phyloP scores from a whole-genome alignment of 2,329 filamentous ascomycete genomes.

The Colletotrichum sp. region DNA sequence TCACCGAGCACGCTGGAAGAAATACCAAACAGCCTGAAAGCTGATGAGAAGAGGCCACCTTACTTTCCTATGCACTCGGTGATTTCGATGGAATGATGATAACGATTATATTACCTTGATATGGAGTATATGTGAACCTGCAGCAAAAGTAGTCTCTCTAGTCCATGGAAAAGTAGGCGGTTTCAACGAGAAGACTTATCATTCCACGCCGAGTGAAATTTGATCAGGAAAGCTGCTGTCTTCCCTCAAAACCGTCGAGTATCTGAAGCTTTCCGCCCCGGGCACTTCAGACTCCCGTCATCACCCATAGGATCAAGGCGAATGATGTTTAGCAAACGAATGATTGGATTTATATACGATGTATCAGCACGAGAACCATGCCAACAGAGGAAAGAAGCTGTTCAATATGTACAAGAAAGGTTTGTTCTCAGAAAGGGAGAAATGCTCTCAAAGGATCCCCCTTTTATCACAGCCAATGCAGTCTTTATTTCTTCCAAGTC shows the following conservation, averaged over 20 bases:
- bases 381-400: background rate
- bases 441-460: background rate
- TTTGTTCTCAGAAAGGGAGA: background rate
- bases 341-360: slow-evolving; percentile 19
- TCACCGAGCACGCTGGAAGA: background rate
- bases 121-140: background rate
- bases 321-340: background rate
- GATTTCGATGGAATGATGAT: background rate
- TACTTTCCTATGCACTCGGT: background rate
- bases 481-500: background rate
- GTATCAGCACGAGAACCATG: background rate
- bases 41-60: background rate
- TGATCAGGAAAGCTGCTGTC: background rate
- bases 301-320: background rate
- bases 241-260: fast-evolving
- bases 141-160: background rate
- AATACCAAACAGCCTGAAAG: fast-evolving
- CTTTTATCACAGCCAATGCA: slow-evolving; percentile 1
- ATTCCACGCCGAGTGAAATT: background rate
- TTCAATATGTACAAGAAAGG: slow-evolving; percentile 15
- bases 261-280: fast-evolving
- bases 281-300: background rate
- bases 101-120: too few relatives aligned
- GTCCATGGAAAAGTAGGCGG: background rate
- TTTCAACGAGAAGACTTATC: background rate